Base-by-base conservation (phyloP, 2,329 filamentous ascomycete species). In the Cladosporium sp. region DNA sequence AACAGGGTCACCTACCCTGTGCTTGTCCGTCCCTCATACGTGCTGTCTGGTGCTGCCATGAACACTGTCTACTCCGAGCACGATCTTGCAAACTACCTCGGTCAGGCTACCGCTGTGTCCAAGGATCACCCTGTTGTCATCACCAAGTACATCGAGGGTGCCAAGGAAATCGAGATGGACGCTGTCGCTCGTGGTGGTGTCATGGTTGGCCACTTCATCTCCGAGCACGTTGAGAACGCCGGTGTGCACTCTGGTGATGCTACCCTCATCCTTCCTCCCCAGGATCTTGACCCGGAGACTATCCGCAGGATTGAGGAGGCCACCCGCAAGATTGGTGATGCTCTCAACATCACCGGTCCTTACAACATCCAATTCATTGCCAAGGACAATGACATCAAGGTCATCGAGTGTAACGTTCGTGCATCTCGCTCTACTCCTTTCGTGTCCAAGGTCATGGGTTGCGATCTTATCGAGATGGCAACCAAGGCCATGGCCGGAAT, bases 351-450 rank as follows among this genome's bases (percentile, higher is more conserved):
- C 59, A 97, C 94, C 40, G 94, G 94, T 51, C 94, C 94, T 20
- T 97, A 89, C 84, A 99, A 99, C 78, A 99, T 99, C 64, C 94
- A 99, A 74, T 97, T 99, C 79, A 99, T 99, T 69, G 94, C 94
- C 69, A 97, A 97, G 80, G 92, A 97, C 74, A 97, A 97, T 73
- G 93, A 97, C 66, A 97, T 99, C 81, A 97, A 97, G 82, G 94
- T 99, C 65, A 99, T 99, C 64, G 94, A 99, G 78, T 97, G 94
- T 78, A 99, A 99, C 70, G 94, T 97, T 61, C 88, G 94, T 63
- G 94, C 94, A 15, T 97, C 94, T 47, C 85, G 94, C 65, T 97
- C 93, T 0, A 97, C 97, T 82, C 94, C 94, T 62, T 99, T 99
- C 72, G 92, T 97, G 15, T 97, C 92, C 64, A 99, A 99, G 81